Base-by-base conservation (phyloP, 768 basidiomycete species). In the Pholiota conissans region DNA sequence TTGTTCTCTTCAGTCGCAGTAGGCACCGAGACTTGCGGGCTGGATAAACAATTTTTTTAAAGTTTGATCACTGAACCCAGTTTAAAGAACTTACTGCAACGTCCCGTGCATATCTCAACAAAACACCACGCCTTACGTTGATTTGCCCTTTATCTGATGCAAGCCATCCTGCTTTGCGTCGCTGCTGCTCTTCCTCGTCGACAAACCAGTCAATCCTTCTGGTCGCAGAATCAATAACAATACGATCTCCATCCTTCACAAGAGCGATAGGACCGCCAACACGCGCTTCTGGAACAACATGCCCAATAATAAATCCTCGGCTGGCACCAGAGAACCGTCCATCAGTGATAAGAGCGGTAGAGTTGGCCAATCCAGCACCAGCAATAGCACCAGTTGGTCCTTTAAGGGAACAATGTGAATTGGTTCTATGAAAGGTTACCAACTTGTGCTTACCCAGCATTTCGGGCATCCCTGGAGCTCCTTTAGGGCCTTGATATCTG, bases 381-480 rank as follows among this genome's bases (percentile, higher is more conserved):
- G 91, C 86, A 58, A 95, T 79, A 8, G 91, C 91, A 29, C 82
- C 90, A 8, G 93, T 94, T 1, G 91, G 91, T 18, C 90, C 90
- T n/a, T n/a, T n/a, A n/a, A n/a, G n/a, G n/a, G n/a, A n/a, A n/a
- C n/a, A n/a, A n/a, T n/a, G n/a, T n/a, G n/a, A n/a, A n/a, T n/a
- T n/a, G n/a, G n/a, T n/a, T n/a, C n/a, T n/a, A n/a, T n/a, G n/a
- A n/a, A n/a, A n/a, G n/a, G 51, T 10, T 8, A 35, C 9, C 22
- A n/a, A 35, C 13, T 22, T 14, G 26, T 9, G 28, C 20, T 2
- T 50, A 77, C 75, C 79, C 6, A 79, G 67, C 79, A 80, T 81
- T 76, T 95, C 92, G 8, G 93, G 93, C 91, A 93, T 93, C 22
- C 93, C 93, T 26, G 91, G 93, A n/a, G 84, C 93, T 26, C 93